These are phyloP conservation scores for Alternaria sp. DNA, from an alignment of 2,329 filamentous ascomycete species.

Conservation along the genomic window DNA sequence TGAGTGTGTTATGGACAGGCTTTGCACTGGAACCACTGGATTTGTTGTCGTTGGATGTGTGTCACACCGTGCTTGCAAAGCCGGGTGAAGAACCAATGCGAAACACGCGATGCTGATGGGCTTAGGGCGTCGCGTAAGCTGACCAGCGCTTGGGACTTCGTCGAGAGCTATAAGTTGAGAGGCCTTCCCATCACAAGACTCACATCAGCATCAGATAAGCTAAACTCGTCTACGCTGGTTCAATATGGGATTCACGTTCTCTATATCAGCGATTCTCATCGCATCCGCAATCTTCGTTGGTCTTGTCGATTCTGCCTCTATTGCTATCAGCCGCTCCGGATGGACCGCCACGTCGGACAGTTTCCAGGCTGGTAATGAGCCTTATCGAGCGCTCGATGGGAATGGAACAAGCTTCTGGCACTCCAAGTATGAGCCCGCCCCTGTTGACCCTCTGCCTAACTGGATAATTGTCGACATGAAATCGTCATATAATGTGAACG, in stretches of 20 bases:
- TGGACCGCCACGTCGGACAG: constrained; percentile 43
- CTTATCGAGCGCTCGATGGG: constrained; percentile 44
- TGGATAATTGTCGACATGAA: constrained; percentile 48
- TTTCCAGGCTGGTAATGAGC: constrained; percentile 30
- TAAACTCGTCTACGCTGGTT: background rate
- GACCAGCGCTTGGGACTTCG: background rate
- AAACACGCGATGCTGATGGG: background rate
- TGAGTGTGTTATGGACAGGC: background rate
- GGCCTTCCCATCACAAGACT: background rate
- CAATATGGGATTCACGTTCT: constrained; percentile 2
- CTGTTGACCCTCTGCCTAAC: constrained; percentile 39
- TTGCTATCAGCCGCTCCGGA: constrained; percentile 29
- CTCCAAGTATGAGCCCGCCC: constrained; percentile 34
- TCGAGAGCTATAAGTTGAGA: background rate
- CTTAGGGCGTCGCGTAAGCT: background rate
- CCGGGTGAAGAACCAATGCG: too few relatives aligned
- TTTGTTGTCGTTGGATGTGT: background rate
- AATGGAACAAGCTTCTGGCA: constrained; percentile 47
- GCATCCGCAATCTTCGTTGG: constrained; percentile 8
- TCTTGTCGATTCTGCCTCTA: constrained; percentile 21
- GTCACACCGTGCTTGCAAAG: background rate
- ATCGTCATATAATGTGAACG: constrained; percentile 38
- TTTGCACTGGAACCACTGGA: background rate
- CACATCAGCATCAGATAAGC: background rate
- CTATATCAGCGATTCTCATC: constrained; percentile 8